Conservation (phyloP, 257 asterid species). For the Gentiana straminea region DNA sequence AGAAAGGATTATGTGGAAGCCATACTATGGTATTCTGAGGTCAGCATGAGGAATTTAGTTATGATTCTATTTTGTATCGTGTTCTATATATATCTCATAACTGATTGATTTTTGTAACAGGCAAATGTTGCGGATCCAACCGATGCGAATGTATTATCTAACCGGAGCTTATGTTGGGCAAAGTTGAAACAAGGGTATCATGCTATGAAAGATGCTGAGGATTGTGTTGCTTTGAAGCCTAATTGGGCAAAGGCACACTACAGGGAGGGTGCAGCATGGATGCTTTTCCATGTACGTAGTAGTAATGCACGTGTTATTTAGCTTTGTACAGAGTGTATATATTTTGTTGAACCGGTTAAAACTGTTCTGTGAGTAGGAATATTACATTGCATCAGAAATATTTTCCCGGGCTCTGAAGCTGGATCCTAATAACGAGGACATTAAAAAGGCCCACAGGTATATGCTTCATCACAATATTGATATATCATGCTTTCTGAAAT, state of each 20-base stretch:
- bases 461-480: no score
- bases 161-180: conserved; percentile 7
- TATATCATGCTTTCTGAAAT: no score
- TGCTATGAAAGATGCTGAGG: conserved; percentile 5
- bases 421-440: conserved; percentile 19
- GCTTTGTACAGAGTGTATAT: no score
- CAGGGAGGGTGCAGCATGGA: conserved; percentile 13
- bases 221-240: background rate
- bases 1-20: conserved; percentile 15
- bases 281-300: no score
- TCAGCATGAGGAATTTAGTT: background rate
- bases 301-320: no score
- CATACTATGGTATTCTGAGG: conserved; percentile 21
- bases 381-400: conserved; percentile 7
- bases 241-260: conserved; percentile 12
- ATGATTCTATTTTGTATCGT: no score
- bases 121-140: background rate
- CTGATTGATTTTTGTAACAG: background rate
- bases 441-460: conserved; percentile 7
- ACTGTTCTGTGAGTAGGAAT: conserved; percentile 5
- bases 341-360: background rate
- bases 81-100: no score
- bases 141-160: conserved; percentile 6
- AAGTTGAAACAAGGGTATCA: background rate
- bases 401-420: conserved; percentile 15